Percentiles rank a stretch among this genome's conserved stretches.
Evolutionary conservation across 805 yeast genomes (phyloP).

Genomic region (Scheffersomyces spartinae): DNA sequence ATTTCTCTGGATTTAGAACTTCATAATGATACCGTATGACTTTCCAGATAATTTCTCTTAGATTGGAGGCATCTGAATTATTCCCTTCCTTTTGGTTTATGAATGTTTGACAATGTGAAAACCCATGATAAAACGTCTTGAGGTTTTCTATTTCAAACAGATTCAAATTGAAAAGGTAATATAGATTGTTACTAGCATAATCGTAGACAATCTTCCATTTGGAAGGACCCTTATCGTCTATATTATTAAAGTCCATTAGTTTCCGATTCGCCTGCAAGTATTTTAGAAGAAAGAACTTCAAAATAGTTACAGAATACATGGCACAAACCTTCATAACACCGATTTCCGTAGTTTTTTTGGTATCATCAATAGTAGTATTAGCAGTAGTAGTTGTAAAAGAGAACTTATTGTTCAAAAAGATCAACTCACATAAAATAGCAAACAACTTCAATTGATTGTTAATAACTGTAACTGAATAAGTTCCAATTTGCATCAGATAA

Average conservation of each 20-base stretch:
- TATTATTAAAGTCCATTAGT: conserved; percentile 6
- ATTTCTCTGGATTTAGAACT: too few species aligned
- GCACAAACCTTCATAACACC: too few species aligned
- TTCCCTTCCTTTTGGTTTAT: background rate
- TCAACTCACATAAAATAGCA: too few species aligned
- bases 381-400: too few species aligned
- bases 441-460: conserved; percentile 13
- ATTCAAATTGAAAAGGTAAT: background rate
- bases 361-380: too few species aligned
- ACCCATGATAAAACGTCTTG: background rate
- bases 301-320: too few species aligned
- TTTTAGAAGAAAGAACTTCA: too few species aligned
- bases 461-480: conserved; percentile 2
- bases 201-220: background rate
- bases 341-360: too few species aligned
- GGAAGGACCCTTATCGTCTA: background rate
- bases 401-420: too few species aligned
- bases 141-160: background rate
- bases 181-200: background rate
- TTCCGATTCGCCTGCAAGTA: too few species aligned
- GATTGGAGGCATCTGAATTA: conserved; percentile 13
- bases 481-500: conserved; percentile 2
- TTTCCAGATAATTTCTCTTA: conserved; percentile 22
- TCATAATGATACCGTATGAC: too few species aligned
- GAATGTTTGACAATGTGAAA: conserved; percentile 2